phyloP scores from a whole-genome alignment of 2,329 filamentous ascomycete genomes.

The Dactylellina haptotyla region DNA sequence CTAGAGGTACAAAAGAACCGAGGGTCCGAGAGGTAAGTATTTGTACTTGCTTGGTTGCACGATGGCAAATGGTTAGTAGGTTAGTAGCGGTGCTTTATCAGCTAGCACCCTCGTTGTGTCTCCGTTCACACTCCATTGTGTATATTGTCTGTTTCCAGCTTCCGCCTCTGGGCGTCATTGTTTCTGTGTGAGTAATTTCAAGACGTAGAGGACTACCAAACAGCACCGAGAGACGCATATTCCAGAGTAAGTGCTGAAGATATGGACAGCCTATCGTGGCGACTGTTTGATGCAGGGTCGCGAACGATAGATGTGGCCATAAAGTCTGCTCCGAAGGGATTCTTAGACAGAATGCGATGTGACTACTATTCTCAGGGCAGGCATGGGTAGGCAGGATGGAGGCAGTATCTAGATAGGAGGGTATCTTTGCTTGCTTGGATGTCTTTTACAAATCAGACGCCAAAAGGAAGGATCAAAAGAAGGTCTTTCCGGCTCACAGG shows the following conservation, averaged over 20 bases:
- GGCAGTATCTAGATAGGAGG: slow-evolving; percentile 36
- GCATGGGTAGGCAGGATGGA: slow-evolving; percentile 6
- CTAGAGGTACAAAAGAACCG: slow-evolving; percentile 44
- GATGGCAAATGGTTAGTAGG: slow-evolving; percentile 45
- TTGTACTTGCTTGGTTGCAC: slow-evolving; percentile 49
- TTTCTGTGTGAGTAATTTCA: slow-evolving; percentile 14
- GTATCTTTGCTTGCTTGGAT: slow-evolving; percentile 53
- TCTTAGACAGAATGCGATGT: slow-evolving; percentile 40
- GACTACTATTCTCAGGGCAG: slow-evolving; percentile 29
- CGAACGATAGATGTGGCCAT: slow-evolving; percentile 37
- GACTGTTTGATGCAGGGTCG: slow-evolving; percentile 34
- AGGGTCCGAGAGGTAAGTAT: slow-evolving; percentile 53
- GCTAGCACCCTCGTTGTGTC: not conserved
- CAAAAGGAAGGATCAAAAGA: slow-evolving; percentile 54
- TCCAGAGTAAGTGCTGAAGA: slow-evolving; percentile 45
- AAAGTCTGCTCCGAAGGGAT: slow-evolving; percentile 32
- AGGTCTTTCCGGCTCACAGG: slow-evolving; percentile 19
- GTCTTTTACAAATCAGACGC: slow-evolving; percentile 54
- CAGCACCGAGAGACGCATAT: slow-evolving; percentile 38
- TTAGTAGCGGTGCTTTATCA: slow-evolving; percentile 19
- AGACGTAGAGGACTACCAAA: slow-evolving; percentile 33
- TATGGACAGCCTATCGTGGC: slow-evolving; percentile 33
- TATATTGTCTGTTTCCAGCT: not conserved
- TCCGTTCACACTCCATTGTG: not conserved
- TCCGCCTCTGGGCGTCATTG: slow-evolving; percentile 10